Conservation (phyloP, 2,329 filamentous ascomycete species). For the Arthroderma sp. region DNA sequence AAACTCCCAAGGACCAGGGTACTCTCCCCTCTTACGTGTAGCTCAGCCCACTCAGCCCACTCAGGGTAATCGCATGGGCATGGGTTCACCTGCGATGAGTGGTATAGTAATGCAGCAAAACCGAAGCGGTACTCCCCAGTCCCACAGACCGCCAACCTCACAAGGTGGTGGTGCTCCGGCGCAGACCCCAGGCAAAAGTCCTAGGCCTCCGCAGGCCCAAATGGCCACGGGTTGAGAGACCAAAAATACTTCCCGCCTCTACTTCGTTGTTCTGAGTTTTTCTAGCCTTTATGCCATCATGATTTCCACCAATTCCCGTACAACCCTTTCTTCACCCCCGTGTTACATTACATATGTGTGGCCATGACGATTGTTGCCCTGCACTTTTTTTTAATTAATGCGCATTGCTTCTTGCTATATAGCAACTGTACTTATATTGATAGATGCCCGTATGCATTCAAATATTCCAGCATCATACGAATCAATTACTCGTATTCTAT, state of each 20-base stretch:
- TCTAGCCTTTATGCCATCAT: constrained; percentile 3
- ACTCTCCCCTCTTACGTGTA: constrained; percentile 41
- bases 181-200: constrained; percentile 16
- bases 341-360: not conserved
- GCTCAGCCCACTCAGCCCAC: constrained; percentile 32
- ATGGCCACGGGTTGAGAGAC: constrained; percentile 22
- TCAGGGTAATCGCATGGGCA: constrained; percentile 20
- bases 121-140: constrained; percentile 34
- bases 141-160: constrained; percentile 32
- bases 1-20: constrained; percentile 36
- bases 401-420: not conserved
- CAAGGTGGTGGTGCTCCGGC: constrained; percentile 21
- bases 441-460: constrained; percentile 2
- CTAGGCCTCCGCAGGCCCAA: constrained; percentile 29
- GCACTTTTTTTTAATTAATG: not conserved
- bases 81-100: constrained; percentile 33
- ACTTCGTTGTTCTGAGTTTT: not conserved
- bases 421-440: constrained; percentile 1
- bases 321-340: not conserved
- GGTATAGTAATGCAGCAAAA: constrained; percentile 29
- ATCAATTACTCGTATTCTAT: no score
- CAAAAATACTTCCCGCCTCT: not conserved
- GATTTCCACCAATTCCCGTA: not conserved
- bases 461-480: no score
- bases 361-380: not conserved